Conservation (phyloP, 2,329 filamentous ascomycete species). For the Fusarium scirpi region DNA sequence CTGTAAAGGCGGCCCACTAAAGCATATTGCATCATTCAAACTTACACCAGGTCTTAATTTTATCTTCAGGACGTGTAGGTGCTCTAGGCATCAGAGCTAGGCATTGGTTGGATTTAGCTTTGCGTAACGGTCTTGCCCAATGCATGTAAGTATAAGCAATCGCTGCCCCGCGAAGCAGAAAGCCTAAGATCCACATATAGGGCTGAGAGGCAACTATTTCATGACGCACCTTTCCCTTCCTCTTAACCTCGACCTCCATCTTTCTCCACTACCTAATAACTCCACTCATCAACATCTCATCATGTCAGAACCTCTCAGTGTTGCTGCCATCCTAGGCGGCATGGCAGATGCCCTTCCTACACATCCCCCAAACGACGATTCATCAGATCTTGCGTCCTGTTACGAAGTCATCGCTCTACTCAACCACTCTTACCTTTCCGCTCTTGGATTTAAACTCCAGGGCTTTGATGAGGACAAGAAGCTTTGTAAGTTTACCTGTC, state of each 20-base stretch:
- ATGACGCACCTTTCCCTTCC: slow-evolving; percentile 39
- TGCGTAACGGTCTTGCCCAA: background rate
- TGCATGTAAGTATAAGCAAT: background rate
- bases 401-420: slow-evolving; percentile 89
- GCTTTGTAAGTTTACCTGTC: slow-evolving; percentile 65
- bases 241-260: slow-evolving; percentile 4
- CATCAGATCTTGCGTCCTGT: slow-evolving; percentile 74
- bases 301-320: slow-evolving; percentile 49
- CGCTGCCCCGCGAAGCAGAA: slow-evolving; percentile 29
- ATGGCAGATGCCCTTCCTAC: slow-evolving; percentile 72
- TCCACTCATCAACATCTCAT: slow-evolving; percentile 2
- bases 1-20: background rate
- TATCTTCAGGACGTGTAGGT: background rate
- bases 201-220: slow-evolving; percentile 47
- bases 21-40: background rate
- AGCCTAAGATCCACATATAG: slow-evolving; percentile 45
- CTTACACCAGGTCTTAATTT: background rate
- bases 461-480: slow-evolving; percentile 87
- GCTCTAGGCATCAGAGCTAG: background rate
- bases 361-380: slow-evolving; percentile 63
- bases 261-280: slow-evolving; percentile 11
- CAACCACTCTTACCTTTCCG: slow-evolving; percentile 83
- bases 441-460: slow-evolving; percentile 82
- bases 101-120: background rate
- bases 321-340: slow-evolving; percentile 60